phyloP scores from a whole-genome alignment of 2,329 filamentous ascomycete species.

The Zasmidium cellare region DNA sequence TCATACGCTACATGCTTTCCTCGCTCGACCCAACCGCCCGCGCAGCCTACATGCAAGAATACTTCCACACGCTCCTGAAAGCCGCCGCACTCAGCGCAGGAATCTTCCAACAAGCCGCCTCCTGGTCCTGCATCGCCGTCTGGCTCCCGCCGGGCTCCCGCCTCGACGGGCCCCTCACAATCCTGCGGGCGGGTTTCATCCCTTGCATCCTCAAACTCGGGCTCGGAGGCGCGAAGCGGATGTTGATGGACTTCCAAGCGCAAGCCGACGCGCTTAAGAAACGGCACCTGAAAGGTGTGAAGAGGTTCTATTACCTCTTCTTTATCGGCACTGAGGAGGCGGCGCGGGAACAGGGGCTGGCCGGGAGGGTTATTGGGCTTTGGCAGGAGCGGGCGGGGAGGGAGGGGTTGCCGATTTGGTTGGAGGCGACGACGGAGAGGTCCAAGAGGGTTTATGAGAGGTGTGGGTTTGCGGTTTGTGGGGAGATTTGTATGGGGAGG shows the following conservation, averaged over 20 bases:
- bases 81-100: conserved; percentile 25
- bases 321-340: conserved; percentile 25
- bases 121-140: conserved; percentile 23
- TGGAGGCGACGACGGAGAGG: conserved; percentile 29
- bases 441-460: conserved; percentile 23
- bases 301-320: conserved; percentile 28
- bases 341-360: conserved; percentile 24
- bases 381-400: conserved; percentile 14
- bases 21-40: conserved; percentile 11
- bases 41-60: conserved; percentile 19
- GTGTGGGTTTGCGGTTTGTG: conserved; percentile 24
- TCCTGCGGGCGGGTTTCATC: conserved; percentile 23
- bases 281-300: conserved; percentile 13
- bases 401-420: conserved; percentile 25
- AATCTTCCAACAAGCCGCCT: conserved; percentile 22
- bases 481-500: conserved; percentile 21
- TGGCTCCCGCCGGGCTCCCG: conserved; percentile 27
- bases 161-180: conserved; percentile 24
- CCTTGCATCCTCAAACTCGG: conserved; percentile 21
- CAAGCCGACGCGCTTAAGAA: conserved; percentile 19
- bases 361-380: conserved; percentile 16
- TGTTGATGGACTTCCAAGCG: conserved; percentile 27
- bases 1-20: conserved; percentile 24
- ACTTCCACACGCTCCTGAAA: conserved; percentile 22
- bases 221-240: conserved; percentile 21